Evolutionary conservation across 257 asterid genomes (phyloP), one percentile per base, ranked within the genome.

Genomic region (Paraleonurus japonicus): DNA sequence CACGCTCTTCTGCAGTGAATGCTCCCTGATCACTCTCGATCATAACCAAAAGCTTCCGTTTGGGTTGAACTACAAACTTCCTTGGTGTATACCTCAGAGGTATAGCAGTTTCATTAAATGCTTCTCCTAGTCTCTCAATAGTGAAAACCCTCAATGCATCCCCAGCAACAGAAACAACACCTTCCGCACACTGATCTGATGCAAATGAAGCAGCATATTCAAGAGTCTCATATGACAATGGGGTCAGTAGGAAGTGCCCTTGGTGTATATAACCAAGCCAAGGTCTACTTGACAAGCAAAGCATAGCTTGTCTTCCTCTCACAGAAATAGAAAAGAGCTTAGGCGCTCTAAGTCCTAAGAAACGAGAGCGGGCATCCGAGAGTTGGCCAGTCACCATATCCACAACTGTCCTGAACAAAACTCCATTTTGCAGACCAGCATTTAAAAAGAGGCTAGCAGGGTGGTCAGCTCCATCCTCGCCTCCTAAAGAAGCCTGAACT

Each of bases 211-310:
- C 97, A 51, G 99, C 96, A 81, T 79, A 95, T 79, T 95, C 99
- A 67, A 95, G 98, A 70, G 92, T 88, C 78, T 95, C 98, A 30
- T 95, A 95, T 1, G 99, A 95, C 27, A 95, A 82, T 22, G 98
- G 99, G 28, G 99, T 95, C 74, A 95, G 83, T 57, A 95, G 96
- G 81, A 95, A 95, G 76, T 92, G 99, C 8, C 99, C 98, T 75
- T 90, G 97, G 84, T 95, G 99, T 74, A 95, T 95, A 75, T 95
- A 95, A 65, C 99, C 99, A 11, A 95, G 96, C 98, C 99, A 95
- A 45, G 99, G 98, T 79, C 98, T 88, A 84, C 97, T 92, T 24
- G 98, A 95, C 84, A 95, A 83, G 89, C 98, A 92, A 78, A 95
- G 96, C 97, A 92, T 95, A 16, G 99, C 98, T 68, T 81, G 87